phyloP scores from a whole-genome alignment of 768 basidiomycete species.

The Exidia glandulosa region DNA sequence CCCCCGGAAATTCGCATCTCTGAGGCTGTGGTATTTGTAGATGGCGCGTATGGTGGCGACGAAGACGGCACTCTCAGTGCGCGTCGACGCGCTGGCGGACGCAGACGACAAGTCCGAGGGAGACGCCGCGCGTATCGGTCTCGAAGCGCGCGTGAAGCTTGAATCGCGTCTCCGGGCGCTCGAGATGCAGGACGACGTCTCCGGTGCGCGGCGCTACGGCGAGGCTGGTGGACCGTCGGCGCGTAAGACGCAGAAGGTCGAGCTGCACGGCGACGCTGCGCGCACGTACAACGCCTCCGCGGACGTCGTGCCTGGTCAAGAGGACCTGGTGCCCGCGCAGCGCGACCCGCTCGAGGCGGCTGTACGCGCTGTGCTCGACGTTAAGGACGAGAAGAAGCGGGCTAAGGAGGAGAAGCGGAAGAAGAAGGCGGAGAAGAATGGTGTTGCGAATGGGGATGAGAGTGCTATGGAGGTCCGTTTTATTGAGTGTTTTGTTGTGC shows the following conservation, averaged over 20 bases:
- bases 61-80: constrained; percentile 92
- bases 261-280: constrained; percentile 60
- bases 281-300: constrained; percentile 80
- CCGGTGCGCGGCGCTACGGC: constrained; percentile 52
- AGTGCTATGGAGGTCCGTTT: constrained; percentile 32
- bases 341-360: constrained; percentile 69
- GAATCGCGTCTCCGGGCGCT: constrained; percentile 86
- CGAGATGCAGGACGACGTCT: constrained; percentile 69
- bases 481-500: background rate
- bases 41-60: constrained; percentile 99
- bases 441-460: constrained; percentile 14
- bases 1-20: background rate
- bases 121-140: constrained; percentile 73
- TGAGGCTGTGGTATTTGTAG: constrained; percentile 21
- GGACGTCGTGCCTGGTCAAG: constrained; percentile 42
- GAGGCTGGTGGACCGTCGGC: constrained; percentile 31
- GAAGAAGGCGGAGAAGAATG: constrained; percentile 34
- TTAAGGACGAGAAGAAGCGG: constrained; percentile 78
- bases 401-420: constrained; percentile 72
- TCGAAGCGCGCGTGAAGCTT: constrained; percentile 90
- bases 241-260: constrained; percentile 69
- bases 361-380: constrained; percentile 62
- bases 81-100: constrained; percentile 93
- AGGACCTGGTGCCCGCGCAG: constrained; percentile 74
- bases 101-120: constrained; percentile 81